Conservation (phyloP, 225 moss, liverwort and hornwort species). For the Physcomitrium patens region DNA sequence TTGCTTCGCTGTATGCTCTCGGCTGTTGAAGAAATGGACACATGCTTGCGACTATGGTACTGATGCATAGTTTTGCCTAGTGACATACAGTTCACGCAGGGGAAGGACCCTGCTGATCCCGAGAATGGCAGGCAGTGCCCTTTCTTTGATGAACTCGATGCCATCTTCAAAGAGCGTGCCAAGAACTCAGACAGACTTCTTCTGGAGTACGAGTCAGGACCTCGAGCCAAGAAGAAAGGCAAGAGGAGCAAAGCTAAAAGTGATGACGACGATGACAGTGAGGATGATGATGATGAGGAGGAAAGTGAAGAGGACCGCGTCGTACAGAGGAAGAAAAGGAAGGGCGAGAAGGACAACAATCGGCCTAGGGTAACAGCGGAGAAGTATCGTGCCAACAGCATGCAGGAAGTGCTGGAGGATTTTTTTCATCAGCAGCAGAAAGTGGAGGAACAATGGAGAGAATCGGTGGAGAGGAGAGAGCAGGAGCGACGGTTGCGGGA, state of each 20-base stretch:
- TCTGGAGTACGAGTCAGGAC: slow-evolving; percentile 88
- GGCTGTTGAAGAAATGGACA: background rate
- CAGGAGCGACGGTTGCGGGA: slow-evolving; percentile 89
- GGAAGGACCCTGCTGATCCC: slow-evolving; percentile 90
- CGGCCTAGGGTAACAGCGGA: slow-evolving; percentile 93
- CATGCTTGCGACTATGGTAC: slow-evolving; percentile 22
- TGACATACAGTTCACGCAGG: slow-evolving; percentile 64
- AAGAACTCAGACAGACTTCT: slow-evolving; percentile 90
- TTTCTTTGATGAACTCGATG: slow-evolving; percentile 95
- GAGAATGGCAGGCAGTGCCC: slow-evolving; percentile 97
- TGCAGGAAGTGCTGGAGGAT: slow-evolving; percentile 98
- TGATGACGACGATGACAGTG: slow-evolving; percentile 83
- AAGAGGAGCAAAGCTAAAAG: slow-evolving; percentile 88
- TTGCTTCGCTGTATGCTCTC: slow-evolving; percentile 19
- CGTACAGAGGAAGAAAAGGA: slow-evolving; percentile 86
- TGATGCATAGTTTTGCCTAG: slow-evolving; percentile 32
- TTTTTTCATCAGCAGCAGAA: slow-evolving; percentile 98
- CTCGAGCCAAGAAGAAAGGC: slow-evolving; percentile 93
- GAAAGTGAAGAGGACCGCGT: slow-evolving; percentile 94
- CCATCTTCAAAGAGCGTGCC: slow-evolving; percentile 95
- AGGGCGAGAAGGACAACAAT: slow-evolving; percentile 92
- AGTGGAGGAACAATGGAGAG: slow-evolving; percentile 94
- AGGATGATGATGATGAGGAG: slow-evolving; percentile 93
- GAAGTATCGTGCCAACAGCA: slow-evolving; percentile 97
- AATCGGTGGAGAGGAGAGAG: slow-evolving; percentile 87